Evolutionary conservation across 768 basidiomycete genomes (phyloP).

Genomic region (Coprinellus micaceus): DNA sequence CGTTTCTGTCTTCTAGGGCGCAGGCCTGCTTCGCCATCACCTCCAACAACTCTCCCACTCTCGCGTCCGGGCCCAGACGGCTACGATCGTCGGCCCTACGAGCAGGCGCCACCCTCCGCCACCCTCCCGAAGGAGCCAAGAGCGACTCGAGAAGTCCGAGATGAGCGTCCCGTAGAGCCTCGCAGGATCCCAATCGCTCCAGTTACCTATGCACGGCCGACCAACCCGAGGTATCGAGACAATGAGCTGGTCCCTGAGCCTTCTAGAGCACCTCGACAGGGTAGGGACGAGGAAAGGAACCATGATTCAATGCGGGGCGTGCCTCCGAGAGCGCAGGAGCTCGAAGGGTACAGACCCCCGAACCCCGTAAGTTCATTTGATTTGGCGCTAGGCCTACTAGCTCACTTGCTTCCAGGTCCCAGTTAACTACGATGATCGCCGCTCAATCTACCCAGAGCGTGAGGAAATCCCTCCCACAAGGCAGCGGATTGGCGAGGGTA

Average conservation of each 20-base stretch:
- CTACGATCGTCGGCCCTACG: neutral
- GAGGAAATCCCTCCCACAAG: no score
- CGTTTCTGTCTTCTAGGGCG: slow-evolving; percentile 11
- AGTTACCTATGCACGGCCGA: neutral
- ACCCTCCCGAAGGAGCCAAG: neutral
- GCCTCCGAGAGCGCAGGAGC: no score
- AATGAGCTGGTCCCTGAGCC: neutral
- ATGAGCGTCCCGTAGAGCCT: neutral
- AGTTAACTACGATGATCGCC: no score
- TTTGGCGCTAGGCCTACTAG: no score
- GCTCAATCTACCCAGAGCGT: no score
- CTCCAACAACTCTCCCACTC: neutral
- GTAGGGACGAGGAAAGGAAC: neutral
- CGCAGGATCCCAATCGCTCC: neutral
- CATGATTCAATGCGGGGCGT: neutral
- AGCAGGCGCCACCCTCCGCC: neutral
- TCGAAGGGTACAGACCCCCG: no score
- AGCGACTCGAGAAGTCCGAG: neutral
- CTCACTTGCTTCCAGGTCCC: no score
- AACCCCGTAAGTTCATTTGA: no score
- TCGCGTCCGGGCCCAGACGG: neutral
- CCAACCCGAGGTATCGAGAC: neutral
- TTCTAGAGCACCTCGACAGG: neutral
- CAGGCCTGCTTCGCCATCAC: slow-evolving; percentile 5
- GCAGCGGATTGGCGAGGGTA: no score